Percentiles rank a stretch among this genome's conserved stretches.
Conservation (phyloP, 2,329 filamentous ascomycete species). For the Penicillium decumbens region DNA sequence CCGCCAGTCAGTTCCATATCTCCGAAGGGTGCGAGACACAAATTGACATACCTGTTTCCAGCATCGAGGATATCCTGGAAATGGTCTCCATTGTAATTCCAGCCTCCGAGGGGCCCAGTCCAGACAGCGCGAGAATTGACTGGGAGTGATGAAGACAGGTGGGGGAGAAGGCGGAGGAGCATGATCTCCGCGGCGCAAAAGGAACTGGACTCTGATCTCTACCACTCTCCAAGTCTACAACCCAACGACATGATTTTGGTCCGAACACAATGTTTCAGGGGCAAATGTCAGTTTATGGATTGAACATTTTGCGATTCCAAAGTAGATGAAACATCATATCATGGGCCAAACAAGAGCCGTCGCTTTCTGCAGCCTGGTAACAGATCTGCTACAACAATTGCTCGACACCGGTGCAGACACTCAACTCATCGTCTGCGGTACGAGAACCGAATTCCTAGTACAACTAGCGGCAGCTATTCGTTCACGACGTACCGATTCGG, state of each 20-base stretch:
- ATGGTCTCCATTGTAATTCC: conserved; percentile 77
- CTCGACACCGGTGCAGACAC: conserved; percentile 54
- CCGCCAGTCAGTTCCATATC: conserved; percentile 14
- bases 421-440: conserved; percentile 66
- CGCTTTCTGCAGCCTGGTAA: conserved; percentile 49
- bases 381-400: conserved; percentile 59
- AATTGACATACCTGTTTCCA: conserved; percentile 74
- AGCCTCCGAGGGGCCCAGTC: conserved; percentile 20
- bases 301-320: background rate
- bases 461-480: conserved; percentile 52
- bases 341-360: conserved; percentile 24
- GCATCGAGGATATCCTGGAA: conserved; percentile 83
- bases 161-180: conserved; percentile 24
- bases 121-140: conserved; percentile 13
- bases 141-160: conserved; percentile 9
- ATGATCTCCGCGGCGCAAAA: conserved; percentile 15
- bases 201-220: background rate
- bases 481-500: conserved; percentile 14
- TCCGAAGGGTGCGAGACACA: background rate
- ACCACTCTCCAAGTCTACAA: background rate
- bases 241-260: conserved; percentile 1
- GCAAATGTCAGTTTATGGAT: background rate
- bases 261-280: background rate
- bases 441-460: conserved; percentile 60
- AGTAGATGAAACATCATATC: conserved; percentile 1